Conservation (phyloP, 345 rosid species). For the Triadica sebifera region DNA sequence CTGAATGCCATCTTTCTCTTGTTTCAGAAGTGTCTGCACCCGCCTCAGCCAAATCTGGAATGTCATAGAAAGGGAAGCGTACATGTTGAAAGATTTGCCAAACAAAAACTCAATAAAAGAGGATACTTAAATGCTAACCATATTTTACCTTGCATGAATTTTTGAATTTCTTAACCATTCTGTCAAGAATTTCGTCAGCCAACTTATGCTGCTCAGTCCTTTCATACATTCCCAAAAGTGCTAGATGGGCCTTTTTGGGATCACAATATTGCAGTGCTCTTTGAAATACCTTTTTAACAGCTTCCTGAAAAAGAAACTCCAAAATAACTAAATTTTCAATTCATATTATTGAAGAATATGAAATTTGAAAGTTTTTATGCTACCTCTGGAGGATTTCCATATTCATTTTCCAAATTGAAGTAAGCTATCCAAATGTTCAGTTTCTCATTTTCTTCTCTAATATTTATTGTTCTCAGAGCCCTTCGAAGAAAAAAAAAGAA, state of each 20-base stretch:
- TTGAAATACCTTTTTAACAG: slow-evolving; percentile 71
- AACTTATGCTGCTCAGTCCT: slow-evolving; percentile 73
- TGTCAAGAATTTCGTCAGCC: slow-evolving; percentile 71
- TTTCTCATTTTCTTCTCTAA: slow-evolving; percentile 92
- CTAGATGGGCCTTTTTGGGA: slow-evolving; percentile 70
- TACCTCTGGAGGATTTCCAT: slow-evolving; percentile 96
- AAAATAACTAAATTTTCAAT: not conserved
- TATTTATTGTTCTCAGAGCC: slow-evolving; percentile 82
- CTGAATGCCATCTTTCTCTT: slow-evolving; percentile 61
- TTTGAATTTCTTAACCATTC: slow-evolving; percentile 84
- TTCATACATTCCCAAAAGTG: slow-evolving; percentile 80
- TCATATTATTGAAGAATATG: not conserved
- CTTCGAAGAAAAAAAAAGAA: slow-evolving; percentile 37
- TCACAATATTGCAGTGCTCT: slow-evolving; percentile 90
- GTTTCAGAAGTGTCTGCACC: slow-evolving; percentile 53
- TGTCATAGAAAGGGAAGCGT: slow-evolving; percentile 6
- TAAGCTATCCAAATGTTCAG: slow-evolving; percentile 95
- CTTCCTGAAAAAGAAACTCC: slow-evolving; percentile 53
- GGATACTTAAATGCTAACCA: slow-evolving; percentile 4
- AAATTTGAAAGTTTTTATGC: not conserved
- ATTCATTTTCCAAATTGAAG: slow-evolving; percentile 88
- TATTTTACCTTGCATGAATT: slow-evolving; percentile 78
- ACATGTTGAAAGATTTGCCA: not conserved
- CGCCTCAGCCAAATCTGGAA: slow-evolving; percentile 76
- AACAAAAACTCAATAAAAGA: not conserved